These are phyloP conservation scores for Xylariaceae sp. DNA, from an alignment of 2,329 filamentous ascomycete species.

Conservation along the genomic window DNA sequence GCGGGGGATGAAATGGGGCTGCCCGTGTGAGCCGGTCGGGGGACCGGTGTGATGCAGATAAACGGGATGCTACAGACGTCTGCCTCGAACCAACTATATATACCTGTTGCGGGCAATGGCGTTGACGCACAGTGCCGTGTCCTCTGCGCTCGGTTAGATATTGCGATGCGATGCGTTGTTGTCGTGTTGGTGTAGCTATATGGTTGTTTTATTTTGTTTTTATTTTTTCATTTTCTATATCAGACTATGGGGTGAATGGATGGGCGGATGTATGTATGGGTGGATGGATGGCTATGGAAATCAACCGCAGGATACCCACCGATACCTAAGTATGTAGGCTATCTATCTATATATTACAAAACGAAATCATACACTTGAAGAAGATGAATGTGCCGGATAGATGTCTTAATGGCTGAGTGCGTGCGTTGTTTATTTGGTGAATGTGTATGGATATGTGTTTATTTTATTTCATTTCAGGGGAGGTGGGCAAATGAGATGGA, in stretches of 20 bases:
- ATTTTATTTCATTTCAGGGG: too few relatives aligned
- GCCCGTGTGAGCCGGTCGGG: neutral
- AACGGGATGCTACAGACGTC: neutral
- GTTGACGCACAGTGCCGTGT: too few relatives aligned
- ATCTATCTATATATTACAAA: neutral
- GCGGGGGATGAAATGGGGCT: neutral
- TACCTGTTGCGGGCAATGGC: neutral
- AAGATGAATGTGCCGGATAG: slow-evolving; percentile 4
- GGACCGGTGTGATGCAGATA: neutral
- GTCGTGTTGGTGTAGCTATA: neutral
- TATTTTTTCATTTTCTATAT: too few relatives aligned
- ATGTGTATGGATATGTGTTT: too few relatives aligned
- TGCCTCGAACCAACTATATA: neutral
- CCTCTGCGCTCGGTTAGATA: neutral
- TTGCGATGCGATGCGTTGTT: neutral
- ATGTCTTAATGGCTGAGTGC: too few relatives aligned
- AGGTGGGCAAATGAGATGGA: too few relatives aligned
- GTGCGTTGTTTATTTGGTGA: too few relatives aligned
- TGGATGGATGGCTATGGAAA: too few relatives aligned
- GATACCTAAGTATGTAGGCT: neutral
- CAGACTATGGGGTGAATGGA: too few relatives aligned
- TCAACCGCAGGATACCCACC: neutral
- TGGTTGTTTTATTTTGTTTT: neutral
- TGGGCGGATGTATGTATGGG: too few relatives aligned
- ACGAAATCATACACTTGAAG: slow-evolving; percentile 1